Evolutionary conservation across 2,329 filamentous ascomycete genomes (phyloP), one percentile per base, ranked within the genome.

Genomic region (Monosporascus sp.): DNA sequence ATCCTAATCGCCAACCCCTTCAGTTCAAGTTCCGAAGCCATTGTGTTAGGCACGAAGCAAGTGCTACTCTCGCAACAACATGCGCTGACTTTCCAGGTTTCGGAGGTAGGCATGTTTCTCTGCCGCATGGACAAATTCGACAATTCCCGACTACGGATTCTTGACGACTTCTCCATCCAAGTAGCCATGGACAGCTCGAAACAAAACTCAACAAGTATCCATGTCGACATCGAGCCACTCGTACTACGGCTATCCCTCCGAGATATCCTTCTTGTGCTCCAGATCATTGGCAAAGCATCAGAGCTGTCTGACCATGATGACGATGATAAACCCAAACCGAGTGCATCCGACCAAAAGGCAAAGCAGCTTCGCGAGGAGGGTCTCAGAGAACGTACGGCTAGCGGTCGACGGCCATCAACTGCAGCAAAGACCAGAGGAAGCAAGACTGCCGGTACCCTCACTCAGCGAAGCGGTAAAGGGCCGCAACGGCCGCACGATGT

Each of bases 51-150:
- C 48, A 96, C 92, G 2, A 96, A 97, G 67, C 92, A 99, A 68
- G 84, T 97, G 14, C 79, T 97, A 2, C 79, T 97, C 11, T 96
- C 93, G 2, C 89, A 96, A 63, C 95, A 99, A 68, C 90, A 97
- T 73, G 90, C 93, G 8, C 81, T 95, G 61, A 97, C 94, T 1
- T 81, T 99, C 65, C 93, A 99, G 66, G 84, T 99, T 3, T 92
- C 90, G 7, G 87, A 97, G 65, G 83, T 97, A 50, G 94, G 94
- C 61, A 99, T 99, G 94, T 99, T 97, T 69, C 72, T 99, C 35
- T 99, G 95, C 67, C 88, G 94, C 14, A 99, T 99, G 94, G 95
- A 99, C 70, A 89, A 86, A 58, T 97, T 97, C 61, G 93, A 99
- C 61, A 91, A 89, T 3, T 92, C 87, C 41, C 84, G 90, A 38